Base-by-base conservation (phyloP, 495 filamentous ascomycete species). In the Penicillium psychrofluorescens region DNA sequence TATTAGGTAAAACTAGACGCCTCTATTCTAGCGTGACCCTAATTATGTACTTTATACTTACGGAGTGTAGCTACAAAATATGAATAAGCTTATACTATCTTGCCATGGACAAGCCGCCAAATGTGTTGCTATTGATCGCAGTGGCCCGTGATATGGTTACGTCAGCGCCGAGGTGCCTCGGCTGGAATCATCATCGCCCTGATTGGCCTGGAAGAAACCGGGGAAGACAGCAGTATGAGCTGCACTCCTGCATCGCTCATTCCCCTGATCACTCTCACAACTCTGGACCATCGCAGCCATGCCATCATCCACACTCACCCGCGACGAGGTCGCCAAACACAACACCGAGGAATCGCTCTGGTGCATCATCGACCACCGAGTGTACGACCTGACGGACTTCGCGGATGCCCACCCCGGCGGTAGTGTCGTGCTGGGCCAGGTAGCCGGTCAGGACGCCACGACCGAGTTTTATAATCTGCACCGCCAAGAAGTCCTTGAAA, bases 401-500 rank as follows among this genome's bases (percentile, higher is more conserved):
- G 45, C 75, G 13, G 65, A 79, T 34, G 77, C 80, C 42, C 78
- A 83, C 45, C 80, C 79, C 2, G 79, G 80, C 31, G 80, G 78
- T 13, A 61, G 57, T 28, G 75, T 77, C 8, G 67, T 78, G 4
- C 68, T 83, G 0, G 29, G 58, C 7, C 75, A 81, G 44, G 64
- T 74, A 4, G 79, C 76, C 41, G 79, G 79, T 14, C 60, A 65
- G 36, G 78, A 83, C 51, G 78, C 75, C 15, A 81, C 75, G 3
- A 62, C 63, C 15, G 70, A 63, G 0, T 83, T 77, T 45, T 78
- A 81, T 44, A 70, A 82, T 49, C 67, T 75, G 2, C 78, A 79
- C 36, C 79, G 81, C 31, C 77, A 78, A 13, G 71, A 74, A 36
- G 78, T 92, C 2, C 77, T 92, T 4, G 62, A 78, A 42, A 89